Base-by-base conservation (phyloP, 345 rosid genomes). In the Turritis glabra region DNA sequence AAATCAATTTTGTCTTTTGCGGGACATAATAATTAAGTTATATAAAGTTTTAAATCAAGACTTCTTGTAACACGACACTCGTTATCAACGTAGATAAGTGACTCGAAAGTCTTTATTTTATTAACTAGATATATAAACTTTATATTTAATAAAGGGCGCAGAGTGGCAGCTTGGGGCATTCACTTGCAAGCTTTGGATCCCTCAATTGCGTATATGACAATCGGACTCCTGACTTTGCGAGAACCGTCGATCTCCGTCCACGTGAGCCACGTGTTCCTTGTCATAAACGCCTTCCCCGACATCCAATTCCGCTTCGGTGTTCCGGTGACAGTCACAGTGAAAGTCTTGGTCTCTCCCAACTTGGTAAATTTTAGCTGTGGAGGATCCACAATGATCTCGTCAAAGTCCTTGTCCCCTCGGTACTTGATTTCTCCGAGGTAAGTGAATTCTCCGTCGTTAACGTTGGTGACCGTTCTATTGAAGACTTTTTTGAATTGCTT, bases 401-500 rank as follows among this genome's bases (percentile, higher is more conserved):
- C 43, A 5, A 35, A 5, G 9, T 50, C 21, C 11, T 44, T 73
- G 27, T 5, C 7, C 7, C 15, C 46, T 7, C 6, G 18, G 3
- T 30, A 37, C 15, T 30, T 37, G 47, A 82, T 47, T 10, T 74
- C 8, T 11, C 67, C 81, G 41, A 8, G 55, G 82, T 89, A 89
- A 52, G 70, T 83, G 9, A 84, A 72, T 41, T 72, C 73, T n/a
- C 47, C 38, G 8, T 14, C 21, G 2, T 85, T 84, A 43, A 85
- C 95, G 32, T 89, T 89, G 9, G 88, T 87, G 14, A 87, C 89
- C 14, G 83, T 85, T 81, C 90, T 77, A 21, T 44, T 29, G 37
- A 89, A 82, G 9, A 11, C 5, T 27, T 72, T 8, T 1, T 13
- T 48, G 68, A 84, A 79, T 22, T 3, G 0, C n/a, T n/a, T n/a